Conservation (phyloP, 306 rosid species). For the Acmispon strigosus region DNA sequence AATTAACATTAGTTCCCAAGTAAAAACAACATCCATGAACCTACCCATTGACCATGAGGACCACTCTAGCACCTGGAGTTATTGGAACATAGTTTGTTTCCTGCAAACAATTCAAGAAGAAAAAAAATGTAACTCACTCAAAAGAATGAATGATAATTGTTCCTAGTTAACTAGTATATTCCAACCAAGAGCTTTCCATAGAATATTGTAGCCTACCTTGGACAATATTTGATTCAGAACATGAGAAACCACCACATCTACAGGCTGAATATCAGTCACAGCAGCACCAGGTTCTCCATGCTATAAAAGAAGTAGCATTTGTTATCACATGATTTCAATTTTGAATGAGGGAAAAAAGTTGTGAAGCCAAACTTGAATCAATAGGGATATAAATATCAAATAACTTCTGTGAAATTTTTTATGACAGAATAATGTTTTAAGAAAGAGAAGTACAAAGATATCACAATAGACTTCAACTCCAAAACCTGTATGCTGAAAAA, state of each 20-base stretch:
- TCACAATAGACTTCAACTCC: background rate
- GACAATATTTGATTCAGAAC: slow-evolving; percentile 79
- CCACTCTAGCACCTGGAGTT: slow-evolving; percentile 80
- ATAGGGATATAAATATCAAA: slow-evolving; percentile 6
- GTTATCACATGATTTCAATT: slow-evolving; percentile 15
- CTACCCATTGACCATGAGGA: slow-evolving; percentile 90
- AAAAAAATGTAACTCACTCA: slow-evolving; percentile 2
- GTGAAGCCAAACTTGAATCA: slow-evolving; percentile 10
- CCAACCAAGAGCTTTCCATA: background rate
- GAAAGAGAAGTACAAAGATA: slow-evolving; percentile 4
- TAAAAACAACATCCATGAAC: slow-evolving; percentile 26
- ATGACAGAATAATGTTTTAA: background rate
- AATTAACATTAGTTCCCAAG: background rate
- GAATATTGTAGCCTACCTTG: slow-evolving; percentile 44
- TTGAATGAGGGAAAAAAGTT: slow-evolving; percentile 7
- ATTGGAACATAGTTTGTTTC: slow-evolving; percentile 91
- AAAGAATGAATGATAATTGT: slow-evolving; percentile 9
- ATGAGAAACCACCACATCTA: slow-evolving; percentile 79
- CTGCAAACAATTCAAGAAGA: slow-evolving; percentile 35
- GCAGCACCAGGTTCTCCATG: slow-evolving; percentile 97
- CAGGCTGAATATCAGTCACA: slow-evolving; percentile 78
- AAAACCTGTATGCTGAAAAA: background rate
- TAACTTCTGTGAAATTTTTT: background rate
- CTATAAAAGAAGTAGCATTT: slow-evolving; percentile 42
- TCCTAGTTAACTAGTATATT: background rate